Evolutionary conservation across 2,329 filamentous ascomycete genomes (phyloP), one percentile per base, ranked within the genome.

Genomic region (Aurifilum marmelostoma): DNA sequence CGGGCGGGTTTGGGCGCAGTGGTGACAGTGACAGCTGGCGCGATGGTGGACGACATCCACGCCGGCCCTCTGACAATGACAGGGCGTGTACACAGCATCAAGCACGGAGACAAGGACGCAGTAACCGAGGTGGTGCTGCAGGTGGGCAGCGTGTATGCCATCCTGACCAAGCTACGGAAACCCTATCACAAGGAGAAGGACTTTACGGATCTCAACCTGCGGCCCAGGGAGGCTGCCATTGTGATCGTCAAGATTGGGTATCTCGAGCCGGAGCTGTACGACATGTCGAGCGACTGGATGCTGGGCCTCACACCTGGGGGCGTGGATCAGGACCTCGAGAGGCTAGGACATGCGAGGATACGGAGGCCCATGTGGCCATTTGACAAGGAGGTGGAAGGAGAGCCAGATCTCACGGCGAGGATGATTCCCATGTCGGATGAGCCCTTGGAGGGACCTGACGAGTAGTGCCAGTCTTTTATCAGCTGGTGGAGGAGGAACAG

Each of bases 241-340:
- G 84, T 87, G 0, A 81, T 87, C 58, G 84, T 87, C 32, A 87
- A 87, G 75, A 87, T 87, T 59, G 85, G 85, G 21, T 87, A 87
- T 68, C 75, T 87, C 1, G 85, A 87, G 73, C 85, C 85, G 3
- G 81, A 87, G 72, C 75, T 87, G 5, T 85, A 85, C 69, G 80
- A 81, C 64, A 87, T 87, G 84, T 81, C 84, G 0, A 78, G 77
- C 9, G 84, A 83, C 66, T 87, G 84, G 85, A 85, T 86, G 81
- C 78, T 87, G 1, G 85, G 78, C 0, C 76, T 87, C 21, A 87
- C 84, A 0, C 84, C 84, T 0, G 85, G 84, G 0, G 84, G 84
- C 11, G 85, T 87, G 12, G 83, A 87, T 72, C 85, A 87, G 73
- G 82, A 87, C 68, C 74, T 87, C 16, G 73, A 77, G 67, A 77